Base-by-base conservation (phyloP, 2,329 filamentous ascomycete species). In the Trichoderma sp. region DNA sequence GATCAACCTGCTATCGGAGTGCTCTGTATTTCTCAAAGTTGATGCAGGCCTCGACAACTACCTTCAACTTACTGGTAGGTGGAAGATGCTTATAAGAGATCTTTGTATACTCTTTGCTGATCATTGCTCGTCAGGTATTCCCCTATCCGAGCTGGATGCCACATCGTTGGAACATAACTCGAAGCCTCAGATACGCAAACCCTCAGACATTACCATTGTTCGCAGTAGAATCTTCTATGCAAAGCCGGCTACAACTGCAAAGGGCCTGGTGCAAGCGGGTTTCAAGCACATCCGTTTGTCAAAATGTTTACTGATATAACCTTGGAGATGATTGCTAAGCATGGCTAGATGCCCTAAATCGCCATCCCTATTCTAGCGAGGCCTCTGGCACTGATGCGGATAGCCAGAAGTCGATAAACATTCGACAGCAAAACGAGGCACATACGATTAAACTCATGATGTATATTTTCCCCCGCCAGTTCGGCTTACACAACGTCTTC, bases 401-500 rank as follows among this genome's bases (percentile, higher is more conserved):
- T n/a, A n/a, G 2, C 4, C 34, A 74, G 21, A 26, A 9, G 32
- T 53, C 43, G 18, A 47, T 57, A 24, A 30, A 73, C 5, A 34
- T 30, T 9, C 30, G 15, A 18, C 47, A 69, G 24, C 65, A 70
- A 53, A 75, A 77, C 18, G 71, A 84, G 1, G 78, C 81, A 14
- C 87, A 91, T 74, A 92, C 90, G 0, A 78, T 90, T 12, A 93
- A 92, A 75, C 82, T 97, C 24, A 89, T 97, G 88, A 96, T 95
- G 85, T 95, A 98, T 80, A 90, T 99, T 1, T 99, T 99, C 76
- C 96, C 96, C 36, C 87, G 91, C 12, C 95, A 98, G 77, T 98
- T 97, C 78, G 89, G 89, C 15, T 84, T 99, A 4, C 94, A 97
- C 78, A 99, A 98, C 80, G 94, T 92, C n/a, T 98, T 98, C 79